Evolutionary conservation across 2,329 filamentous ascomycete species (phyloP).

Genomic region (Pseudogymnoascus sp.): DNA sequence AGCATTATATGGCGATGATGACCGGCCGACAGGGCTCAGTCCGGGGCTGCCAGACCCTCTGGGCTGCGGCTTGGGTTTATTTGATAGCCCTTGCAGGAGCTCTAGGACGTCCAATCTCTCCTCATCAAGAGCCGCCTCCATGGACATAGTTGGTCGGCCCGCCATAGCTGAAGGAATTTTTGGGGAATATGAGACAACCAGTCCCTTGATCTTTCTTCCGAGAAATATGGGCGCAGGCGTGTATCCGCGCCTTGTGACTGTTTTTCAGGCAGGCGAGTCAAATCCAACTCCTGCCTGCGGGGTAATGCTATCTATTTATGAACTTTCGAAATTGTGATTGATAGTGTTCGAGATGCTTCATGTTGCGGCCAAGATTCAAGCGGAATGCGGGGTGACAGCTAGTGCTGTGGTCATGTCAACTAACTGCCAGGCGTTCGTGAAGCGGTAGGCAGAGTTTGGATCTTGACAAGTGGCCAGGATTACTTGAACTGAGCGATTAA

Average conservation of each 20-base stretch:
- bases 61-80: constrained; percentile 14
- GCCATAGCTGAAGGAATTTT: constrained; percentile 16
- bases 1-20: constrained; percentile 46
- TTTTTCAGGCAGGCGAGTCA: background rate
- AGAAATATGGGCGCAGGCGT: constrained; percentile 11
- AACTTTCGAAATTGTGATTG: constrained; percentile 26
- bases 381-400: constrained; percentile 5
- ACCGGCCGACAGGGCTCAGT: constrained; percentile 30
- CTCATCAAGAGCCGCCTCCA: constrained; percentile 69
- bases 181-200: constrained; percentile 12
- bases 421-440: background rate
- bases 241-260: background rate
- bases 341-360: constrained; percentile 26
- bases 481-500: background rate
- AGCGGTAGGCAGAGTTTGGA: background rate
- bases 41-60: constrained; percentile 28
- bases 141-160: constrained; percentile 51
- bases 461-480: background rate
- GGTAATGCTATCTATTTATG: constrained; percentile 25
- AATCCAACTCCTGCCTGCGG: background rate
- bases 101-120: constrained; percentile 67
- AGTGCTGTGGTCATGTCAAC: constrained; percentile 9
- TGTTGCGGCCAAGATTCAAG: constrained; percentile 23
- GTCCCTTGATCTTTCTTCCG: constrained; percentile 10
- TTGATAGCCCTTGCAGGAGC: constrained; percentile 45